phyloP scores from a whole-genome alignment of 192 early-diverging fungal species.

The Backusella tuberculispora region DNA sequence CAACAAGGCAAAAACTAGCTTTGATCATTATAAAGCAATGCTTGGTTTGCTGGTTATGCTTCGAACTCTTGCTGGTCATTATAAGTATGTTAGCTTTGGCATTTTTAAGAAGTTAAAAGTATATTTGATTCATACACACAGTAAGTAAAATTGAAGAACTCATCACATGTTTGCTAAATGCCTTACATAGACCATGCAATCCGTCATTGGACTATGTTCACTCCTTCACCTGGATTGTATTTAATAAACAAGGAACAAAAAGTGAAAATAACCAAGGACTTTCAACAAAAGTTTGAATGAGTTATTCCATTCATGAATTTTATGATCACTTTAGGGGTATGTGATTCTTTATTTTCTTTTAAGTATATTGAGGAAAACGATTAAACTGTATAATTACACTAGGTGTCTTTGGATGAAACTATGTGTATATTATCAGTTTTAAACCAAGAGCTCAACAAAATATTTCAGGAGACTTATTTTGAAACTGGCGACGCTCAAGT shows the following conservation, averaged over 20 bases:
- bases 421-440: neutral
- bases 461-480: neutral
- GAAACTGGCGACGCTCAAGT: neutral
- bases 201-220: constrained; percentile 12
- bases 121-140: constrained; percentile 20
- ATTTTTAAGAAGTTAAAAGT: constrained; percentile 15
- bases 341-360: neutral
- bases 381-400: constrained; percentile 8
- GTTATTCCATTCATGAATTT: constrained; percentile 6
- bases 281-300: neutral
- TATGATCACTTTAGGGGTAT: neutral
- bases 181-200: constrained; percentile 8
- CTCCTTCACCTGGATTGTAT: neutral
- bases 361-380: neutral
- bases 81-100: constrained; percentile 14
- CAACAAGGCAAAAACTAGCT: constrained; percentile 13
- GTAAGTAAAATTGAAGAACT: constrained; percentile 22
- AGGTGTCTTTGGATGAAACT: constrained; percentile 14
- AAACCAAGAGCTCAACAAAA: neutral
- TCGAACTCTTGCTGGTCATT: neutral
- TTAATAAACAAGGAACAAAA: constrained; percentile 16
- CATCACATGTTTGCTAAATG: constrained; percentile 15
- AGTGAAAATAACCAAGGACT: neutral
- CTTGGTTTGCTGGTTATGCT: constrained; percentile 18
- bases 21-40: constrained; percentile 28